Base-by-base conservation (phyloP, 1,139 yeast genomes). In the Geotrichum carabidarum region DNA sequence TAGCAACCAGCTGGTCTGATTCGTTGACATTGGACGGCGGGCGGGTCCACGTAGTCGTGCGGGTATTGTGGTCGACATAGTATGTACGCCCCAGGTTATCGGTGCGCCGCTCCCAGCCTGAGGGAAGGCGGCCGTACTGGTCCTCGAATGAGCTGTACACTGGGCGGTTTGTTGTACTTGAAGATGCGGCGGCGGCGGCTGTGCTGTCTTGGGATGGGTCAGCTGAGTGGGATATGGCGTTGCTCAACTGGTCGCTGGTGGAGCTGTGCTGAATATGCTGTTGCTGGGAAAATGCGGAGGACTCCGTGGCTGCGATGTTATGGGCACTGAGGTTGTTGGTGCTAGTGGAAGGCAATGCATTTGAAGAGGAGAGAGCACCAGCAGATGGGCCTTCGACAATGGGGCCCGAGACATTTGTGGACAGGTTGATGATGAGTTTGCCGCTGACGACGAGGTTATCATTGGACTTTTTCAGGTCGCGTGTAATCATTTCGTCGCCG, bases 101-200 rank as follows among this genome's bases (percentile, higher is more conserved):
- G 1, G 98, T 91, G 71, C 98, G 82, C 64, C 99, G 83, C 72
- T 93, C 99, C 99, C 99, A 93, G 2, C 99, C 99, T 3, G 97
- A 88, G 5, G 99, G 99, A 62, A 93, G 77, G 65, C 97, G 79
- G 49, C 99, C 99, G 65, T 84, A 82, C 68, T 93, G 98, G 72
- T 93, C 99, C 71, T 93, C 99, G 69, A 93, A 93, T 1, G 98
- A 88, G 79, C 63, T 72, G 73, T 40, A 70, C 60, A 52, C 54
- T 48, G 49, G 50, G 38, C 56, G 53, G 41, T 57, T 34, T 32
- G 58, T 59, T 27, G 66, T 58, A n/a, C 69, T 58, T 4, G 65
- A 60, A 36, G 65, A 44, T 1, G 68, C 55, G n/a, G 65, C 53
- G 40, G 63, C 54, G 30, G 62, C 44, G 9, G 56, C 18, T 15